Base-by-base conservation (phyloP, 495 filamentous ascomycete genomes). In the Daldinia caldariorum region DNA sequence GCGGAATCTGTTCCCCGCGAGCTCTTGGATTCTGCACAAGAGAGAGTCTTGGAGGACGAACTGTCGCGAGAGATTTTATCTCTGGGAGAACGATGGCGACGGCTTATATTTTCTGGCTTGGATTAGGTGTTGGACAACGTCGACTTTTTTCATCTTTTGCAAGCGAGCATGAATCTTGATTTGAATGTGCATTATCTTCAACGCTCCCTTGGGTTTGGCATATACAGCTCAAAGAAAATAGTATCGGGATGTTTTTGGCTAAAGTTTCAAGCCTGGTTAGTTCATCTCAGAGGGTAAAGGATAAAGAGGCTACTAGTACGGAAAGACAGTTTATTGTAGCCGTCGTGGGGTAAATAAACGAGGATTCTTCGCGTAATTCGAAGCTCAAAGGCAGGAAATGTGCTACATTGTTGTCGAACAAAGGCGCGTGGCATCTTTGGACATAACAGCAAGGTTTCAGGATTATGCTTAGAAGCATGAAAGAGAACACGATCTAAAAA, bases 21-120 rank as follows among this genome's bases (percentile, higher is more conserved):
- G 38, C 58, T 71, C 32, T 32, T 68, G 51, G 22, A 31, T 12
- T 8, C 59, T 6, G 55, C 31, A 10, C 37, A 8, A 13, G n/a
- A 37, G 12, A 59, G 10, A 6, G 32, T 51, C 22, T 13, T 26
- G 26, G 26, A 20, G 20, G 64, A 67, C n/a, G 54, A 58, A 7
- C 10, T 68, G 47, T 54, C 59, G 14, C 58, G 39, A 3, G 60
- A 26, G 35, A 63, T 72, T 16, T 54, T 72, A 31, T 8, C 34
- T 0, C 35, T 71, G 0, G 63, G 63, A 13, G 8, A 64, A 13
- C 43, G 47, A 9, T 67, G 69, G 69, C 41, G 49, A 45, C 16
- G 18, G 49, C 29, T 71, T 12, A 62, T 35, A 6, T 61, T 66
- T 34, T 38, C 63, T 14, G 41, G 57, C 0, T 13, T n/a, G 16